Base-by-base conservation (phyloP, 345 rosid species). In the Fremontodendron californicum region DNA sequence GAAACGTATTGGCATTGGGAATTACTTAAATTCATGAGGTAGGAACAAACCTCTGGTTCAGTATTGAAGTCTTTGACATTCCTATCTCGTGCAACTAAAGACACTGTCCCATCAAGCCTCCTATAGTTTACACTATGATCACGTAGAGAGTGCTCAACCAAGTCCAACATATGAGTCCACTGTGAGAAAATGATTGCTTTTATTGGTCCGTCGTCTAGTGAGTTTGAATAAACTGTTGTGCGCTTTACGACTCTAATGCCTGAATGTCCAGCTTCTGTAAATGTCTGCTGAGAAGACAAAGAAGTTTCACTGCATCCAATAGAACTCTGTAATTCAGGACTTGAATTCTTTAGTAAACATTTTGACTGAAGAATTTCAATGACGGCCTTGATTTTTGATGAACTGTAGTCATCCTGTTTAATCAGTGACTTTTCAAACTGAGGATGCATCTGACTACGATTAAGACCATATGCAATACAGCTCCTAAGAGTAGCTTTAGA, bases 101-200 rank as follows among this genome's bases (percentile, higher is more conserved):
- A 83, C 98, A 95, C 91, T 54, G 92, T 90, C 71, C 98, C 97
- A 70, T 95, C 99, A 82, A 95, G 91, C 83, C 99, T 90, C 88
- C 99, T 88, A 77, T 84, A 90, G 43, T 86, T 80, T 78, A 95
- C 83, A 60, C 78, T 66, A 80, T 79, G 77, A 81, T 83, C 84
- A 33, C 62, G 83, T 78, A 95, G 76, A 73, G 94, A 84, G 46
- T 5, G 13, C 88, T 91, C 93, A 63, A 95, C 88, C 83, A 93
- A 78, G 87, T 95, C 89, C 80, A 95, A 84, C 99, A 95, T 95
- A 57, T 92, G 80, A 55, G 97, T 95, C 98, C 99, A 95, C 80
- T 95, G 99, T 45, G 98, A 90, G 87, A 95, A 95, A 77, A 95
- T 75, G 65, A 95, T 93, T 40, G 98, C 77, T 84, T 95, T 95